A percentile compares a stretch with the other conserved stretches of the same genome.
These are phyloP conservation scores for Themeda triandra DNA, from an alignment of 176 grass and related monocot species.

Conservation along the genomic window DNA sequence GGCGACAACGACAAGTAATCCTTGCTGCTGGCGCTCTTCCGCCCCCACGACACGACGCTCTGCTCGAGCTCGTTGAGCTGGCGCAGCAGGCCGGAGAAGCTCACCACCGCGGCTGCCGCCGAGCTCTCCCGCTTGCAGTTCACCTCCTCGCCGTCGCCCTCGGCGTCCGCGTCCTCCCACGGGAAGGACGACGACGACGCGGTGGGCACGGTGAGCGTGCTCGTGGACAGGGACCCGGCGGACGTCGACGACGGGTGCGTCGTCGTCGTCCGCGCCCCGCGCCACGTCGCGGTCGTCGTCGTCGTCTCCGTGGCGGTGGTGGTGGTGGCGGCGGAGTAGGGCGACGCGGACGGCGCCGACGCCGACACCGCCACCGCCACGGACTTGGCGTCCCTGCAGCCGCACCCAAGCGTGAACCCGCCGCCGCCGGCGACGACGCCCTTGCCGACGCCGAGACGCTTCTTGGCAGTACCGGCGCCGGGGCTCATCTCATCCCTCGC, in stretches of 20 bases:
- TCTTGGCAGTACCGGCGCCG: conserved; percentile 19
- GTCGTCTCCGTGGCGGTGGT: conserved; percentile 29
- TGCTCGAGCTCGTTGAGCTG: conserved; percentile 73
- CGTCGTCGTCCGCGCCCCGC: conserved; percentile 6
- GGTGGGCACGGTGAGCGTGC: conserved; percentile 54
- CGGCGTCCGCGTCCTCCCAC: conserved; percentile 21
- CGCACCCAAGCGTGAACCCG: conserved; percentile 45
- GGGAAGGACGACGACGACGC: conserved; percentile 52
- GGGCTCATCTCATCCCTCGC: conserved; percentile 27
- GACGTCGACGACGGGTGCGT: conserved; percentile 12
- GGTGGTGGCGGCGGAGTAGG: conserved; percentile 21
- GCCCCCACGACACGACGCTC: conserved; percentile 47
- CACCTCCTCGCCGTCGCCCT: conserved; percentile 31
- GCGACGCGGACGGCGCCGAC: conserved; percentile 15
- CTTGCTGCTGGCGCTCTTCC: conserved; percentile 24
- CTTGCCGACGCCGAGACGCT: conserved; percentile 23
- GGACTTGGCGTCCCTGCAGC: conserved; percentile 60
- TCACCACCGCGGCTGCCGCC: conserved; percentile 27
- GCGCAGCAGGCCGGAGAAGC: conserved; percentile 62
- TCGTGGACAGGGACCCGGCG: conserved; percentile 23
- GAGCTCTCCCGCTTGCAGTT: conserved; percentile 28
- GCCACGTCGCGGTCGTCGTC: conserved; percentile 13
- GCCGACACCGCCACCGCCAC: conserved; percentile 35
- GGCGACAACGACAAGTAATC: neutral
- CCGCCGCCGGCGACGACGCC: neutral